A percentile compares a stretch with the other conserved stretches of the same genome.
These are phyloP conservation scores for Lyophyllum semitale DNA, from an alignment of 768 basidiomycete genomes.

Conservation along the genomic window DNA sequence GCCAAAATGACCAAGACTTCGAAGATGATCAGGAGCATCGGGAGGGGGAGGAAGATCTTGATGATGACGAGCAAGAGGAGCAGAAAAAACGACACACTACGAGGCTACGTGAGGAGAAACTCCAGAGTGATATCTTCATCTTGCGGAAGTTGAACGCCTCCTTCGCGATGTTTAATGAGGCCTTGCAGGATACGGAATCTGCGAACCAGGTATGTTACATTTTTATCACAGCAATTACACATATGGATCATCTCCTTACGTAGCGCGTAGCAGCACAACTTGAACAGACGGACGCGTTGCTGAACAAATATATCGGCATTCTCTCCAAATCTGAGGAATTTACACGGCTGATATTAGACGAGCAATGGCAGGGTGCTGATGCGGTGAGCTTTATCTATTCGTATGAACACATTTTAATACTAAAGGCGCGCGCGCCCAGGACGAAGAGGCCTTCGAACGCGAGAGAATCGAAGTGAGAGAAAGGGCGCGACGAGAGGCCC, in stretches of 20 bases:
- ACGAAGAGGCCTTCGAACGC: slow-evolving; percentile 54
- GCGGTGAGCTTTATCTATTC: slow-evolving; percentile 44
- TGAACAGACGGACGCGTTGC: slow-evolving; percentile 68
- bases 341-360: slow-evolving; percentile 72
- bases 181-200: slow-evolving; percentile 60
- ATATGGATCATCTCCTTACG: neutral
- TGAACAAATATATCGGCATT: slow-evolving; percentile 75
- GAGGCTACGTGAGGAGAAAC: slow-evolving; percentile 60
- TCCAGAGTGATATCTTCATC: slow-evolving; percentile 73
- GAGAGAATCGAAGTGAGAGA: slow-evolving; percentile 47
- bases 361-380: slow-evolving; percentile 75
- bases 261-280: slow-evolving; percentile 70
- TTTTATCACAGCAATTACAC: neutral
- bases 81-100: slow-evolving; percentile 15
- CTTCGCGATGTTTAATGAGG: slow-evolving; percentile 69
- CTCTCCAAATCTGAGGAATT: slow-evolving; percentile 71
- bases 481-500: slow-evolving; percentile 43
- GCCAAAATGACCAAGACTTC: slow-evolving; percentile 2
- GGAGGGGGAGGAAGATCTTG: neutral
- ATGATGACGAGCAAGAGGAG: slow-evolving; percentile 21
- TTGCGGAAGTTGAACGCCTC: slow-evolving; percentile 73
- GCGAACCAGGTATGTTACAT: slow-evolving; percentile 63
- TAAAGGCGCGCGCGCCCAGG: slow-evolving; percentile 39
- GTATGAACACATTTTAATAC: neutral
- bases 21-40: slow-evolving; percentile 9